Base-by-base conservation (phyloP, 495 filamentous ascomycete genomes). In the Pseudomonodictys pantanalensis region DNA sequence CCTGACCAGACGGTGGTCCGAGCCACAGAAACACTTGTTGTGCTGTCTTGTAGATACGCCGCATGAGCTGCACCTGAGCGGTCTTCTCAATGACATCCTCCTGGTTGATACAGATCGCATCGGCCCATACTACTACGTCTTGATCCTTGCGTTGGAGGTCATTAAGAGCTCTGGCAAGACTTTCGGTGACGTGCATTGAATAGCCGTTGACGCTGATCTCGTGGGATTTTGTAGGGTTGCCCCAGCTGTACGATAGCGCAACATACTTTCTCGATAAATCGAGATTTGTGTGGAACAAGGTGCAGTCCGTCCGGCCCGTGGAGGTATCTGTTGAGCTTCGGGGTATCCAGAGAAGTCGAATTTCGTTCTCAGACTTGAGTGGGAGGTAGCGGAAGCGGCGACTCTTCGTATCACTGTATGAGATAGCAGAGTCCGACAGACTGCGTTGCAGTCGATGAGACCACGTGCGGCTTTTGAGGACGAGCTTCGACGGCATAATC, bases 41-140 rank as follows among this genome's bases (percentile, higher is more conserved):
- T 3, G 68, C 65, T 17, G 23, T 20, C 12, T 45, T 18, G 58
- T 67, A 72, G 58, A 74, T 71, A 1, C 49, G 26, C 3, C 33
- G 38, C 71, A 74, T 74, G 11, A 62, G 53, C 22, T n/a, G 3
- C 1, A 74, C 69, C 44, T 74, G 71, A 2, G 38, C 3, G 4
- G 30, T 48, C 18, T 60, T 65, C 35, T 73, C 71, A 2, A 24
- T 25, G n/a, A 38, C 9, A 32, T 70, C 52, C 0, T 39, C 23
- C 29, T 73, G 71, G 45, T 73, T 58, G 50, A 73, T 72, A 54
- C 71, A 73, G 15, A 73, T 57, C 8, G 67, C 67, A 33, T 64
- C 47, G 22, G 51, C 35, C 54, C 54, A 58, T 8, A 58, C 5
- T 2, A 30, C 20, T 3, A 41, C 50, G 17, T 33, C 22, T 18